phyloP scores from a whole-genome alignment of 768 basidiomycete genomes.

The Boletellus emodensis region DNA sequence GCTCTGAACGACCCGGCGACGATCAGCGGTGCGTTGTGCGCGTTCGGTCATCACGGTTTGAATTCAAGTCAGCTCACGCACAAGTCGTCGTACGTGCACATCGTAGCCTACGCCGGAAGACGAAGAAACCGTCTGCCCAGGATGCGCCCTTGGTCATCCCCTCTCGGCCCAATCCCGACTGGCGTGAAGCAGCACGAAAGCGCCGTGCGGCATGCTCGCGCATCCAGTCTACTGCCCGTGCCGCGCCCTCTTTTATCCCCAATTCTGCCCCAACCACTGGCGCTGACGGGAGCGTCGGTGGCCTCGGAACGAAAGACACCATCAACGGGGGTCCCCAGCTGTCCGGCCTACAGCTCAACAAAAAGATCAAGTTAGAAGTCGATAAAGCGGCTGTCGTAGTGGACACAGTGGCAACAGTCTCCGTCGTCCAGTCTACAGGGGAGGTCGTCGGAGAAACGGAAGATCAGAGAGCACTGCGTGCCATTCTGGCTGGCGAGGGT shows the following conservation, averaged over 20 bases:
- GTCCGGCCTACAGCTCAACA: slow-evolving; percentile 59
- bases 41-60: background rate
- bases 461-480: slow-evolving; percentile 77
- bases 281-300: slow-evolving; percentile 71
- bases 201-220: slow-evolving; percentile 34
- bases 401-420: background rate
- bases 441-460: slow-evolving; percentile 54
- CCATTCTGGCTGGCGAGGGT: slow-evolving; percentile 57
- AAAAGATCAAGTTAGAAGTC: slow-evolving; percentile 28
- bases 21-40: slow-evolving; percentile 77
- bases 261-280: slow-evolving; percentile 54
- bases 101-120: slow-evolving; percentile 43
- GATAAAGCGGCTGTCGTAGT: slow-evolving; percentile 23
- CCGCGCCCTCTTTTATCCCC: slow-evolving; percentile 54
- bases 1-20: slow-evolving; percentile 67
- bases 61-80: slow-evolving; percentile 69
- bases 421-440: slow-evolving; percentile 13
- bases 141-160: slow-evolving; percentile 80
- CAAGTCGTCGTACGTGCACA: slow-evolving; percentile 33
- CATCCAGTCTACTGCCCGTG: slow-evolving; percentile 7
- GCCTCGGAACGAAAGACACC: slow-evolving; percentile 65
- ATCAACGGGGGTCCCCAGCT: slow-evolving; percentile 76
- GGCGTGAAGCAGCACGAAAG: slow-evolving; percentile 76
- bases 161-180: slow-evolving; percentile 82
- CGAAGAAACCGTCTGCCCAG: slow-evolving; percentile 35